Evolutionary conservation across 768 basidiomycete species (phyloP).

Genomic region (Podaxis rugospora): DNA sequence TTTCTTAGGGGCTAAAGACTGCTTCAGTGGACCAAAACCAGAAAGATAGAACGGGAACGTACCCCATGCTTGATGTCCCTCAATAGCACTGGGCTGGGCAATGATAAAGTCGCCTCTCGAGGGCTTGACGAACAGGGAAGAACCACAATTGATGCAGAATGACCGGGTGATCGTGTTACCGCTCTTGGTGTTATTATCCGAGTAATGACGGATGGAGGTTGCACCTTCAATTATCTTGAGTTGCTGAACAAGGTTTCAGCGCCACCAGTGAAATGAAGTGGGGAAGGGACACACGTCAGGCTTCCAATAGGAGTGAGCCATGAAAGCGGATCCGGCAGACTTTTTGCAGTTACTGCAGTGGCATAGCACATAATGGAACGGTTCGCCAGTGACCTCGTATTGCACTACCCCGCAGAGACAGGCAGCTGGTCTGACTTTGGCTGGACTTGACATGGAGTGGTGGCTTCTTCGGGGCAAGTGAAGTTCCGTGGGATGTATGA

Average conservation of each 20-base stretch:
- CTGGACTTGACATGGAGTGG: not conserved
- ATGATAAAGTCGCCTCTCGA: constrained; percentile 18
- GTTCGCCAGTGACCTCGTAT: constrained; percentile 23
- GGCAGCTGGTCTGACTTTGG: constrained; percentile 10
- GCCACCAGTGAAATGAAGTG: not conserved
- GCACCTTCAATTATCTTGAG: constrained; percentile 21
- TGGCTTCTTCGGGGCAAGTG: not conserved
- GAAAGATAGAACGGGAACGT: constrained; percentile 6
- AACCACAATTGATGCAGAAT: constrained; percentile 28
- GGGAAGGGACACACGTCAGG: constrained; percentile 16
- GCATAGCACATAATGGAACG: constrained; percentile 26
- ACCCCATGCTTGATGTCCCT: constrained; percentile 22
- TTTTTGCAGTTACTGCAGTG: constrained; percentile 32
- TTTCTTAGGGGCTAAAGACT: constrained; percentile 17
- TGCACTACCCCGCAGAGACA: constrained; percentile 27
- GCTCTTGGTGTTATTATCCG: constrained; percentile 22
- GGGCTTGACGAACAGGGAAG: constrained; percentile 21
- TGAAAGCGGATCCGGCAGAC: constrained; percentile 26
- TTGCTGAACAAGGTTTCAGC: constrained; percentile 12
- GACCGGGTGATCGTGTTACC: constrained; percentile 23
- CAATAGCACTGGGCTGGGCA: constrained; percentile 20
- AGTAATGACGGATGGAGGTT: constrained; percentile 19
- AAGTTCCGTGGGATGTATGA: not conserved
- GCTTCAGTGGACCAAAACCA: not conserved
- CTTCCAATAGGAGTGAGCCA: constrained; percentile 28